phyloP scores from a whole-genome alignment of 2,329 filamentous ascomycete genomes.

The Scorias spongiosa region DNA sequence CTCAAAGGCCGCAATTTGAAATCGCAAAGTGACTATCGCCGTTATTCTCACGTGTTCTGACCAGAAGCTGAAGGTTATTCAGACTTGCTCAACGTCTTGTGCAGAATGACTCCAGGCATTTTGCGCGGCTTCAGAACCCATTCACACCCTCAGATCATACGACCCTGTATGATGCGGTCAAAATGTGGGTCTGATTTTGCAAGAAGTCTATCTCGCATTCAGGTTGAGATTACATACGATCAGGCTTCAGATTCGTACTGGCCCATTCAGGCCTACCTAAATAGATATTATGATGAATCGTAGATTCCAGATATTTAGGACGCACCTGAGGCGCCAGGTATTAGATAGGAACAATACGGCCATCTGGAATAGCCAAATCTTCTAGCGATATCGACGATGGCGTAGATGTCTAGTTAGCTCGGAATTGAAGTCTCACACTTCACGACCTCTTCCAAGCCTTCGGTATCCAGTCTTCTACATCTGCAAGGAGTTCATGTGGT shows the following conservation, averaged over 20 bases:
- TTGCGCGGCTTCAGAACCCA: conserved; percentile 10
- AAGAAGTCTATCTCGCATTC: background rate
- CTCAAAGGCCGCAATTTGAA: conserved; percentile 12
- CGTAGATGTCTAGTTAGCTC: background rate
- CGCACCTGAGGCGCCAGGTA: too few species aligned
- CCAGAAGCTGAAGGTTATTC: conserved; percentile 2
- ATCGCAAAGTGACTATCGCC: background rate
- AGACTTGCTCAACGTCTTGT: conserved; percentile 7
- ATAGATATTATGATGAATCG: conserved; percentile 4
- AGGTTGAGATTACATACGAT: background rate
- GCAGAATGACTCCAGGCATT: conserved; percentile 15
- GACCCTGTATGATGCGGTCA: conserved; percentile 9
- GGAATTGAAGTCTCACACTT: background rate
- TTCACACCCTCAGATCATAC: conserved; percentile 6
- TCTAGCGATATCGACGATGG: too few species aligned
- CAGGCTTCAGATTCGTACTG: conserved; percentile 5
- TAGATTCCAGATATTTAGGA: background rate
- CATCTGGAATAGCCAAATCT: too few species aligned
- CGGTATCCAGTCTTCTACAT: conserved; percentile 20
- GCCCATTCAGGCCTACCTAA: conserved; percentile 12
- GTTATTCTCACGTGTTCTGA: background rate
- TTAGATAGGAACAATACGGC: too few species aligned
- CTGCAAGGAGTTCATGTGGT: conserved; percentile 16
- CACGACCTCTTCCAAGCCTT: conserved; percentile 13
- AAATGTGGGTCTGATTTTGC: too few species aligned